Evolutionary conservation across 805 yeast genomes (phyloP).

Genomic region (Hanseniaspora taiwanica): DNA sequence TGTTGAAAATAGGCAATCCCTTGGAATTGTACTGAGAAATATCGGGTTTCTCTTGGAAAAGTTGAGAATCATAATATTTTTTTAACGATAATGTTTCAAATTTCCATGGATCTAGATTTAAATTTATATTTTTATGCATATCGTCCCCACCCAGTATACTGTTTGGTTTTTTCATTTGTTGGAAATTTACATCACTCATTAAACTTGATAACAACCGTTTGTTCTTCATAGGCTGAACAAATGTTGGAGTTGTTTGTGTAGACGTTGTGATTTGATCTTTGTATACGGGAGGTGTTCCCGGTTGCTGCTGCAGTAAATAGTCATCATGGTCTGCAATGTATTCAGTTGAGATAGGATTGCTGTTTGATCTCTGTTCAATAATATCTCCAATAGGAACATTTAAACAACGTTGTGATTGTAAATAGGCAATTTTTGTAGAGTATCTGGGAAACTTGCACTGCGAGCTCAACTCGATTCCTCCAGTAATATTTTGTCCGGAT

Average conservation of each 20-base stretch:
- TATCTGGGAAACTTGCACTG: constrained; percentile 22
- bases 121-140: constrained; percentile 5
- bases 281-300: too few relatives aligned
- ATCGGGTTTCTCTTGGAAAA: too few relatives aligned
- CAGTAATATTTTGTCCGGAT: constrained; percentile 6
- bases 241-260: too few relatives aligned
- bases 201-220: background rate
- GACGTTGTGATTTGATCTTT: too few relatives aligned
- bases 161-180: background rate
- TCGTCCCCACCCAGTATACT: background rate
- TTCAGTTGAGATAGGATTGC: too few relatives aligned
- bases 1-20: constrained; percentile 34
- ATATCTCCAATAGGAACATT: constrained; percentile 17
- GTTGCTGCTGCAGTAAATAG: too few relatives aligned
- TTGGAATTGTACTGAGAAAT: constrained; percentile 21
- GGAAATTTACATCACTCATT: background rate
- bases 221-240: too few relatives aligned
- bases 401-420: constrained; percentile 15
- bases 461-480: constrained; percentile 20
- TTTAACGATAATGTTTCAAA: constrained; percentile 19
- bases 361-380: background rate
- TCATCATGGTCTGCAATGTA: too few relatives aligned
- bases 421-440: constrained; percentile 20
- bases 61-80: constrained; percentile 8
- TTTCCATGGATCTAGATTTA: constrained; percentile 23